Percentiles rank a stretch among this genome's conserved stretches.
Evolutionary conservation across 371 early-diverging fungal species (phyloP).

Genomic region (Mortierella sp.): DNA sequence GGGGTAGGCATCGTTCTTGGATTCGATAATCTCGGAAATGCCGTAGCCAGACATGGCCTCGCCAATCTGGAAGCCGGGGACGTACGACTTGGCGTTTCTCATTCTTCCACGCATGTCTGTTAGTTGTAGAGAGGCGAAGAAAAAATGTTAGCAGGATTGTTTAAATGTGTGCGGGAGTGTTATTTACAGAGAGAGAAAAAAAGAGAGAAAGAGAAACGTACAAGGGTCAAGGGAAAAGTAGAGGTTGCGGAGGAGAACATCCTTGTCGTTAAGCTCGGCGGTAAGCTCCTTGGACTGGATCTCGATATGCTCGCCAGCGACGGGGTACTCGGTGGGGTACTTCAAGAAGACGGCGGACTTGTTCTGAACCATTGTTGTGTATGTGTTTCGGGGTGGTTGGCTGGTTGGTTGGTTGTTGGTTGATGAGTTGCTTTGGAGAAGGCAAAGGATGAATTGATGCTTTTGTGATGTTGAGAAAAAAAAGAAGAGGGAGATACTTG

Average conservation of each 20-base stretch:
- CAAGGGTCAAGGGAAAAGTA: conserved; percentile 34
- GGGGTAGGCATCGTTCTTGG: conserved; percentile 64
- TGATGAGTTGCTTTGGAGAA: neutral
- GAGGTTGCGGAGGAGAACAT: conserved; percentile 32
- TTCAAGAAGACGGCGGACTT: conserved; percentile 19
- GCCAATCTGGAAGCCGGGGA: conserved; percentile 61
- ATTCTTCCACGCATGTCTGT: conserved; percentile 77
- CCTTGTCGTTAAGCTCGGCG: conserved; percentile 13
- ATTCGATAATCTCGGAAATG: conserved; percentile 69
- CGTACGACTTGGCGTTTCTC: conserved; percentile 64
- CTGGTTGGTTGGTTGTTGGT: neutral
- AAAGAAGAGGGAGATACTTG: neutral
- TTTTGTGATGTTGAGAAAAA: neutral
- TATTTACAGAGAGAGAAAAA: neutral
- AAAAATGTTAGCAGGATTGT: neutral
- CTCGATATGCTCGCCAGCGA: conserved; percentile 14
- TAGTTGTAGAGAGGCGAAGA: neutral
- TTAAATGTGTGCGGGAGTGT: neutral
- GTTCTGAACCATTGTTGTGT: neutral
- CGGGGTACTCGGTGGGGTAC: conserved; percentile 9
- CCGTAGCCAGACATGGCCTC: conserved; percentile 70
- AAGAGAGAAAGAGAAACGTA: conserved; percentile 7
- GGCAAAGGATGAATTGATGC: neutral
- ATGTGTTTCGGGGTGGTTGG: neutral
- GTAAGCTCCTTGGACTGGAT: conserved; percentile 20